phyloP scores from a whole-genome alignment of 345 rosid genomes.

The Gossypium rotundifolium region DNA sequence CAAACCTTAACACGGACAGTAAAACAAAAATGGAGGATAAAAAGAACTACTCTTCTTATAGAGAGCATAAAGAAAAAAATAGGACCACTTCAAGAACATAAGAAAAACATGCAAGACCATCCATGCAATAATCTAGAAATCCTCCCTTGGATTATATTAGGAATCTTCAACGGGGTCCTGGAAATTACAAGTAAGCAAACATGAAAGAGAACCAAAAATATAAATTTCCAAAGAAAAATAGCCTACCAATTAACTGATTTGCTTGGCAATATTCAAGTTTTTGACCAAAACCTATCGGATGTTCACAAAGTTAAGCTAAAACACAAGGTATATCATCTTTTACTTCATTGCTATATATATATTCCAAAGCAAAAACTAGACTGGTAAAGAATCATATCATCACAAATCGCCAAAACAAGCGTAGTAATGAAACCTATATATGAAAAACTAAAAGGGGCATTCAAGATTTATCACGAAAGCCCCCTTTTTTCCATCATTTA shows the following conservation, averaged over 20 bases:
- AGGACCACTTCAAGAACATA: neutral
- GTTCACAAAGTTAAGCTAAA: neutral
- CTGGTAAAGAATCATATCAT: neutral
- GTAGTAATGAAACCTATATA: too few species aligned
- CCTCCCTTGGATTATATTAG: neutral
- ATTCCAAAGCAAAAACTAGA: neutral
- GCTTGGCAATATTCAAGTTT: too few species aligned
- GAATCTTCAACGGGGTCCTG: neutral
- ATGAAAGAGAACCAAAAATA: neutral
- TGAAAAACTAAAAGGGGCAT: neutral
- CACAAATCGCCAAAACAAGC: neutral
- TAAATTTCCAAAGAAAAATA: neutral
- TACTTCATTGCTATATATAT: neutral
- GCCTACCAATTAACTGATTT: neutral
- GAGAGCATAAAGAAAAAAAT: neutral
- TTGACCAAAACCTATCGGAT: too few species aligned
- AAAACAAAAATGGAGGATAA: too few species aligned
- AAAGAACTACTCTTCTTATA: too few species aligned
- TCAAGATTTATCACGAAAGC: neutral
- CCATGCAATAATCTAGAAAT: neutral
- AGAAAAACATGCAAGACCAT: neutral
- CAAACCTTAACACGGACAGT: too few species aligned
- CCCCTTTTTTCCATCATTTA: neutral
- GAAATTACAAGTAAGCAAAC: neutral
- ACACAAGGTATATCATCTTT: neutral